These are phyloP conservation scores for Saccharum officinarum DNA, from an alignment of 176 grass and related monocot species.

Conservation along the genomic window DNA sequence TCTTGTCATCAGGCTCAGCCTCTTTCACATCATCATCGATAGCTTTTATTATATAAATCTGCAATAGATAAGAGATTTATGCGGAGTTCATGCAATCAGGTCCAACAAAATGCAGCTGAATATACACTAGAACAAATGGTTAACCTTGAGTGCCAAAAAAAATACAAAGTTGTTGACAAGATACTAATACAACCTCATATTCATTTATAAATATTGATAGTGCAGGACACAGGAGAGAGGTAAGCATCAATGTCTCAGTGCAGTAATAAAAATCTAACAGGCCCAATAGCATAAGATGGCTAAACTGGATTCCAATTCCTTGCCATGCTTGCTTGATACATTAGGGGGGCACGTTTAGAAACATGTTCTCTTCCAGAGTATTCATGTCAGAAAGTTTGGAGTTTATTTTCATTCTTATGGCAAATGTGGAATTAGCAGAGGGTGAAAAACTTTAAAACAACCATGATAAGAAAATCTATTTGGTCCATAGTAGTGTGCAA, in stretches of 20 bases:
- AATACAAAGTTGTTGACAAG: not conserved
- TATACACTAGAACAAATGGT: not conserved
- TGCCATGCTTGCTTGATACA: not conserved
- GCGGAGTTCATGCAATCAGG: not conserved
- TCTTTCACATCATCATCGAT: conserved; percentile 56
- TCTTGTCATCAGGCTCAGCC: conserved; percentile 28
- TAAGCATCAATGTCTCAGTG: not conserved
- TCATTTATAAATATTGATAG: not conserved
- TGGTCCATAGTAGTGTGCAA: not conserved
- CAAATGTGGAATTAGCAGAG: not conserved
- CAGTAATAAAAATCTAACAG: not conserved
- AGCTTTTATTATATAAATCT: conserved; percentile 92
- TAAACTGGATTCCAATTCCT: not conserved
- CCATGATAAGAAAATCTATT: not conserved
- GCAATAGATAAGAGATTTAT: conserved; percentile 28
- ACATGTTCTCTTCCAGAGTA: not conserved
- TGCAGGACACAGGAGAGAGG: not conserved
- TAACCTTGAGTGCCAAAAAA: not conserved
- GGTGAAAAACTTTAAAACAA: not conserved
- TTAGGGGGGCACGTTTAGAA: not conserved
- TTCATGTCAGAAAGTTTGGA: not conserved
- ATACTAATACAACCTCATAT: not conserved
- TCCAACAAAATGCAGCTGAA: not conserved
- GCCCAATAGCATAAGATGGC: not conserved
- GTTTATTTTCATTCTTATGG: conserved; percentile 8